Conservation (phyloP, 2,329 filamentous ascomycete species). For the Aulographum hederae region DNA sequence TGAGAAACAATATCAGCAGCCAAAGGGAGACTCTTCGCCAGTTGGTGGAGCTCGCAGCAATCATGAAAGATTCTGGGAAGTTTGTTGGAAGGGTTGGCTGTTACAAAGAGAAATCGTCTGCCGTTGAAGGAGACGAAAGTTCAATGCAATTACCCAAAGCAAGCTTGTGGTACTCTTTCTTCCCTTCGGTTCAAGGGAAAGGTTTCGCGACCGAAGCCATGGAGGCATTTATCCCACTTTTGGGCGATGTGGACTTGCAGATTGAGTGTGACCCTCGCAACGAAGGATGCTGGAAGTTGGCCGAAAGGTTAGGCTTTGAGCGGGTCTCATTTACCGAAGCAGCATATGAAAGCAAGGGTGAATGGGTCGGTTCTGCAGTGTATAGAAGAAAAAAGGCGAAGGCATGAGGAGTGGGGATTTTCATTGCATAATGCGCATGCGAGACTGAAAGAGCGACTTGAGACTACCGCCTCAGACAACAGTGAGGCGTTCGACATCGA, state of each 20-base stretch:
- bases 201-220: constrained; percentile 16
- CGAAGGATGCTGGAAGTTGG: constrained; percentile 12
- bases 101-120: too few relatives aligned
- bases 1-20: constrained; percentile 4
- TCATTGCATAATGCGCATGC: too few relatives aligned
- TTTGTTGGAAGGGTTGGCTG: too few relatives aligned
- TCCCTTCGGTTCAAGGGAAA: constrained; percentile 10
- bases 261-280: constrained; percentile 19
- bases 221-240: constrained; percentile 9
- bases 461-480: too few relatives aligned
- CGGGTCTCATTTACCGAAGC: constrained; percentile 2
- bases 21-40: neutral
- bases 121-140: too few relatives aligned
- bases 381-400: neutral
- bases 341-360: neutral
- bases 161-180: constrained; percentile 15
- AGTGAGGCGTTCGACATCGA: too few relatives aligned
- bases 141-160: constrained; percentile 5
- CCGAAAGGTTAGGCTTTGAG: constrained; percentile 13
- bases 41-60: neutral
- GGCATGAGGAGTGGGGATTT: too few relatives aligned
- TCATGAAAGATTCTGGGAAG: too few relatives aligned
- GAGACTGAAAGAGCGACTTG: too few relatives aligned
- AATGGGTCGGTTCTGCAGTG: neutral
- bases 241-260: constrained; percentile 10